Conservation (phyloP, 441 rosid species). For the Arabidopsis lyrata region DNA sequence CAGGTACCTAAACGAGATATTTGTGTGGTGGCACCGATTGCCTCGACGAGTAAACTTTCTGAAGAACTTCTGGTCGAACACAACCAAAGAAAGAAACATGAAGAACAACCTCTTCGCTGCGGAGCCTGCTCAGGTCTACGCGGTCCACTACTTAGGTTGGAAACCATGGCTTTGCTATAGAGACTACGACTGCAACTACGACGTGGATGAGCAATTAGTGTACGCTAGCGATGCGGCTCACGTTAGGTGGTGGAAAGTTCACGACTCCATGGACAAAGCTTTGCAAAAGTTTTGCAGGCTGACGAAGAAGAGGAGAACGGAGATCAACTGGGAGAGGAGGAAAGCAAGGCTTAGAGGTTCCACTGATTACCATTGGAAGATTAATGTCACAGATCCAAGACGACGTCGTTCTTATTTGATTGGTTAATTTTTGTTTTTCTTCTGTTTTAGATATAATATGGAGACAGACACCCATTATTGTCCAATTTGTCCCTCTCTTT, state of each 20-base stretch:
- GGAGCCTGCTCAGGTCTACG: slow-evolving; percentile 74
- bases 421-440: slow-evolving; percentile 16
- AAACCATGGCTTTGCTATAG: slow-evolving; percentile 96
- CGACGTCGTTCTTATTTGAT: slow-evolving; percentile 51
- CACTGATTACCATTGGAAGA: slow-evolving; percentile 73
- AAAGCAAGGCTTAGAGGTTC: slow-evolving; percentile 60
- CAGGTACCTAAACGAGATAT: slow-evolving; percentile 83
- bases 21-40: slow-evolving; percentile 92
- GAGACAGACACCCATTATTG: background rate
- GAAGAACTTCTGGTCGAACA: slow-evolving; percentile 93
- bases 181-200: slow-evolving; percentile 93
- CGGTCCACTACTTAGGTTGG: slow-evolving; percentile 83
- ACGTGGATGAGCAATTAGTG: slow-evolving; percentile 63
- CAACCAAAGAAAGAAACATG: slow-evolving; percentile 63
- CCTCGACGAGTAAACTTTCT: slow-evolving; percentile 83
- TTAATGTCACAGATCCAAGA: slow-evolving; percentile 79
- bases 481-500: background rate
- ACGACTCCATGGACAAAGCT: slow-evolving; percentile 68
- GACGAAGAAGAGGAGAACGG: slow-evolving; percentile 65
- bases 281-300: slow-evolving; percentile 75
- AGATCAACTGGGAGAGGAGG: slow-evolving; percentile 84
- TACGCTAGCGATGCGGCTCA: slow-evolving; percentile 94
- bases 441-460: background rate
- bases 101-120: slow-evolving; percentile 80
- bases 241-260: slow-evolving; percentile 82